These are phyloP conservation scores for Paraurostyla sp. DNA, from an alignment of 73 alveolate species.

Conservation along the genomic window DNA sequence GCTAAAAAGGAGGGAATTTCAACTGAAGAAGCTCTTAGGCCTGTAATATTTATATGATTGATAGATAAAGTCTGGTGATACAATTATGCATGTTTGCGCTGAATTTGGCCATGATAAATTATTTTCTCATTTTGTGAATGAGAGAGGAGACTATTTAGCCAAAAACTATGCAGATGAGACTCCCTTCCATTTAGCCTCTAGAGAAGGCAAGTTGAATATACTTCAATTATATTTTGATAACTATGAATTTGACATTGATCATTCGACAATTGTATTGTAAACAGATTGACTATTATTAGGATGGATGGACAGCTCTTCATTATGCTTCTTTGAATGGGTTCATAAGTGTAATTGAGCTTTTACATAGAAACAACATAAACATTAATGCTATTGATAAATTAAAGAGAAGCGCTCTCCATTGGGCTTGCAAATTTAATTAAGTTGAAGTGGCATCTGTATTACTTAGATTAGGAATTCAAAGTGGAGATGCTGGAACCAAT, in stretches of 20 bases:
- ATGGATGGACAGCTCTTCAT: slow-evolving; percentile 66
- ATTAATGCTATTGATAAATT: slow-evolving; percentile 64
- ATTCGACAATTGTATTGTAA: slow-evolving; percentile 18
- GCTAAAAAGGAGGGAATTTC: slow-evolving; percentile 45
- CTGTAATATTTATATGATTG: slow-evolving; percentile 8
- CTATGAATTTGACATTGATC: slow-evolving; percentile 54
- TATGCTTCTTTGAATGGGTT: slow-evolving; percentile 64
- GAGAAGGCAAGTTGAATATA: slow-evolving; percentile 72
- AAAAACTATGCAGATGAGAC: slow-evolving; percentile 74
- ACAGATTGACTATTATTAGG: background rate
- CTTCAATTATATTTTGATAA: slow-evolving; percentile 48
- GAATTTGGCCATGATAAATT: slow-evolving; percentile 71
- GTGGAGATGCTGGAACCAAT: slow-evolving; percentile 41
- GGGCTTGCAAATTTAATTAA: slow-evolving; percentile 71
- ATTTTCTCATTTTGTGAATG: slow-evolving; percentile 51
- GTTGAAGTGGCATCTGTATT: slow-evolving; percentile 28
- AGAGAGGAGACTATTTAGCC: slow-evolving; percentile 56
- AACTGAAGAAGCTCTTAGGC: slow-evolving; percentile 68
- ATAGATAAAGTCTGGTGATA: slow-evolving; percentile 67
- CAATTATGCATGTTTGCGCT: slow-evolving; percentile 75
- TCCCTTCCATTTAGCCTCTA: slow-evolving; percentile 75
- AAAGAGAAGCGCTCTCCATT: slow-evolving; percentile 70
- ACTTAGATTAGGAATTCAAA: slow-evolving; percentile 39
- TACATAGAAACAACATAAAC: slow-evolving; percentile 39
- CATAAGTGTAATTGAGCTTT: background rate